phyloP scores from a whole-genome alignment of 129 eudicot species.

The Glebionis coronaria region DNA sequence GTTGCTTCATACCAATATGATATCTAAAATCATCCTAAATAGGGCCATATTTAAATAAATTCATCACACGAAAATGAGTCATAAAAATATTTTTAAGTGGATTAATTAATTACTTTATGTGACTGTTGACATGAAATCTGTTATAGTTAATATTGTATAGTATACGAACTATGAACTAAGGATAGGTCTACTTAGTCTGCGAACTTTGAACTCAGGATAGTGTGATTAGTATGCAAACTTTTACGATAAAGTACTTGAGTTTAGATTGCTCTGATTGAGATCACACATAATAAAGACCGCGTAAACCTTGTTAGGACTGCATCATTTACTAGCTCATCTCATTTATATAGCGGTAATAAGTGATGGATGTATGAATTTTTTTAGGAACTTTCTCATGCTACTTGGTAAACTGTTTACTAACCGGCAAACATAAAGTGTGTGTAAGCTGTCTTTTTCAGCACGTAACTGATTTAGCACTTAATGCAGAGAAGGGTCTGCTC shows the following conservation, averaged over 20 bases:
- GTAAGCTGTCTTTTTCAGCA: constrained; percentile 12
- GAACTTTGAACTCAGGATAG: background rate
- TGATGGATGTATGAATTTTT: background rate
- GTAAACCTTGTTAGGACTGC: background rate
- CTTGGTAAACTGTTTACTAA: constrained; percentile 18
- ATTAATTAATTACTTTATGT: too few relatives aligned
- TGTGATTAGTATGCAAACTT: constrained; percentile 10
- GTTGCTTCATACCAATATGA: too few relatives aligned
- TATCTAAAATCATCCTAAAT: too few relatives aligned
- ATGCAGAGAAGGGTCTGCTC: constrained; percentile 93
- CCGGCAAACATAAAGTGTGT: background rate
- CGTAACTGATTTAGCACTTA: constrained; percentile 15
- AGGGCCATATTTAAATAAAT: too few relatives aligned
- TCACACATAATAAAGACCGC: background rate
- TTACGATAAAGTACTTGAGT: background rate
- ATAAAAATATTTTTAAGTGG: too few relatives aligned
- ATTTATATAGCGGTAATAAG: background rate
- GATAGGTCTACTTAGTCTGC: constrained; percentile 2
- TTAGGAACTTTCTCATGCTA: background rate
- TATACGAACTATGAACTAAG: background rate
- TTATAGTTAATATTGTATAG: background rate
- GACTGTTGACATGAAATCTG: too few relatives aligned
- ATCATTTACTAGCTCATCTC: background rate
- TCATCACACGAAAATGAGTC: too few relatives aligned
- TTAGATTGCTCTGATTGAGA: constrained; percentile 17